Base-by-base conservation (phyloP, 441 rosid genomes). In the Eugenia klotzschiana region DNA sequence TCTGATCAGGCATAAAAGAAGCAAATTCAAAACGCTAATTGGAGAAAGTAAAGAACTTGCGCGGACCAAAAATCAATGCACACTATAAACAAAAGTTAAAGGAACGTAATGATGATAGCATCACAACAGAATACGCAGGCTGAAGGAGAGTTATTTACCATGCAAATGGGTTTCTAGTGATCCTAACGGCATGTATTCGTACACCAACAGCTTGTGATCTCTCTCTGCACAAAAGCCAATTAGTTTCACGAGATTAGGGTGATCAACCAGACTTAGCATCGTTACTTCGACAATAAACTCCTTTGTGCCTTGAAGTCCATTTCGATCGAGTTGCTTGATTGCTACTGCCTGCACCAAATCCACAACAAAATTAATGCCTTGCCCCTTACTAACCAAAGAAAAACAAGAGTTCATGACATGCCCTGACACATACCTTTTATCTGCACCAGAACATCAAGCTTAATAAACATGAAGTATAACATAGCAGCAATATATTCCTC, bases 151-250 rank as follows among this genome's bases (percentile, higher is more conserved):
- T 37, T 64, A 27, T 83, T 57, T 88, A 92, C 96, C 96, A 51
- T 89, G 88, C 58, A 93, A 87, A 69, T 93, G 94, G 55, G 85
- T 80, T 79, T 93, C 96, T 58, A 93, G 82, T 56, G 96, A 93
- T 12, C 94, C 93, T 55, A 88, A 84, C 3, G 94, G 92, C 95
- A 92, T 92, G 73, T 88, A 93, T 88, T 93, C 95, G 10, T 93
- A 93, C 73, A 93, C 93, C 88, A 93, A 84, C 18, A 93, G 83
- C 81, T 91, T 92, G 86, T 93, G 93, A 55, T 82, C 91, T 84
- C 91, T 93, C 79, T 93, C 92, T 12, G 94, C 93, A 52, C 96
- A 93, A 85, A 84, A 92, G 4, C 96, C 96, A 7, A 91, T 88
- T 82, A 93, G 84, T 87, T 90, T 92, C 14, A 93, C 95, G 27